Evolutionary conservation across 2,329 filamentous ascomycete species (phyloP).

Genomic region (Hypoxylon sp.): DNA sequence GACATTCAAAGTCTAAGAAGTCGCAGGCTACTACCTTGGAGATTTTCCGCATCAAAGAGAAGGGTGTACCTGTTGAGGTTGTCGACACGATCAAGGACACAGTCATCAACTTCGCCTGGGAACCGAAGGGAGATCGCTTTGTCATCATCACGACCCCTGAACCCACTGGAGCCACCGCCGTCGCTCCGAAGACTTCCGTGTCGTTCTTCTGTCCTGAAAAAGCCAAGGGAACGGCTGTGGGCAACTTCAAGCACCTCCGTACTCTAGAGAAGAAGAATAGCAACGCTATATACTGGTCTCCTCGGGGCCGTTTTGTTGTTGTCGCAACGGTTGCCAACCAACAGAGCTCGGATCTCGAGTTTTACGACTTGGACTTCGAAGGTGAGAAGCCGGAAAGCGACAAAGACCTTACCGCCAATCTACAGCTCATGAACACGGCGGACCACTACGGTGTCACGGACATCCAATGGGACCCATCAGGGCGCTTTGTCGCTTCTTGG

Average conservation of each 20-base stretch:
- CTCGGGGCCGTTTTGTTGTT: constrained; percentile 93
- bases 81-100: constrained; percentile 98
- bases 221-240: constrained; percentile 82
- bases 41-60: constrained; percentile 97
- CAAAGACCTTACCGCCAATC: constrained; percentile 94
- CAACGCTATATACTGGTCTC: constrained; percentile 99
- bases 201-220: constrained; percentile 98
- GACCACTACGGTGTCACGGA: constrained; percentile 99
- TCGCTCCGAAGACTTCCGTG: constrained; percentile 93
- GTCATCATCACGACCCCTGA: constrained; percentile 97
- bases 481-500: constrained; percentile 93
- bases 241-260: constrained; percentile 96
- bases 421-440: constrained; percentile 92
- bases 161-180: constrained; percentile 81
- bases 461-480: constrained; percentile 97
- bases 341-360: constrained; percentile 95
- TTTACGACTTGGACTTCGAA: constrained; percentile 98
- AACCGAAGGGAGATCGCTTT: constrained; percentile 97
- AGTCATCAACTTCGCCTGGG: constrained; percentile 99
- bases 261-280: constrained; percentile 99
- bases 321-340: constrained; percentile 93
- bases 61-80: constrained; percentile 97
- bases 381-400: constrained; percentile 94
- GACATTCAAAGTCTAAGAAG: constrained; percentile 99
- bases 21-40: constrained; percentile 96